Percentiles rank a stretch among this genome's conserved stretches.
Conservation (phyloP, 1,139 yeast genomes). For the Geotrichum macrosporum region DNA sequence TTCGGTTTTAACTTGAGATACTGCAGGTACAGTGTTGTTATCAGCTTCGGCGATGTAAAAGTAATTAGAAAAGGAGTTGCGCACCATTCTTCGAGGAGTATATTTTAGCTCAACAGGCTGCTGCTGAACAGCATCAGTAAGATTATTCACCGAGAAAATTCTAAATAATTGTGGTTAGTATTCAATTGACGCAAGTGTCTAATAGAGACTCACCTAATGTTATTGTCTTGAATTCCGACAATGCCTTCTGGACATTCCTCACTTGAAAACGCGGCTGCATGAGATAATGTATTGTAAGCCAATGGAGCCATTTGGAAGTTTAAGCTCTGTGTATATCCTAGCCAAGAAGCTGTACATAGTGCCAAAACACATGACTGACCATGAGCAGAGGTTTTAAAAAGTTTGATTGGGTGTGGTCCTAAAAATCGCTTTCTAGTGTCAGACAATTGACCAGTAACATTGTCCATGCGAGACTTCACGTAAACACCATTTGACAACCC, state of each 20-base stretch:
- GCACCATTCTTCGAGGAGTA: constrained; percentile 50
- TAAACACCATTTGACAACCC: constrained; percentile 83
- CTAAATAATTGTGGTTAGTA: constrained; percentile 29
- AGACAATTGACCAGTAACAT: constrained; percentile 56
- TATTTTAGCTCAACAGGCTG: constrained; percentile 45
- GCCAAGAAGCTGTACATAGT: constrained; percentile 42
- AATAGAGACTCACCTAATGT: constrained; percentile 38
- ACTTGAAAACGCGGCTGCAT: constrained; percentile 54
- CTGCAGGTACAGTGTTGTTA: constrained; percentile 31
- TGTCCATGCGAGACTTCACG: constrained; percentile 57
- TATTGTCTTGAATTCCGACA: constrained; percentile 55
- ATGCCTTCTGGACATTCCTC: constrained; percentile 60
- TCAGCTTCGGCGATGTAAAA: constrained; percentile 50
- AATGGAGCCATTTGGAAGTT: constrained; percentile 36
- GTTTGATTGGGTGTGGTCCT: constrained; percentile 60
- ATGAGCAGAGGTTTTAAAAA: constrained; percentile 37
- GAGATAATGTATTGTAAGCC: constrained; percentile 35
- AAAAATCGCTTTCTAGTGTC: constrained; percentile 69
- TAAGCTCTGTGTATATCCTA: constrained; percentile 36
- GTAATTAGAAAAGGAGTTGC: constrained; percentile 29
- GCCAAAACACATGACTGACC: constrained; percentile 39
- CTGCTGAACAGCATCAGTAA: constrained; percentile 46
- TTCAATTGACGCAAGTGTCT: too few species aligned
- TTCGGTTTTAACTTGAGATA: constrained; percentile 9
- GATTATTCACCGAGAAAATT: constrained; percentile 58